Evolutionary conservation across 2,329 filamentous ascomycete genomes (phyloP), one percentile per base, ranked within the genome.

Genomic region (Paecilomyces niveus): DNA sequence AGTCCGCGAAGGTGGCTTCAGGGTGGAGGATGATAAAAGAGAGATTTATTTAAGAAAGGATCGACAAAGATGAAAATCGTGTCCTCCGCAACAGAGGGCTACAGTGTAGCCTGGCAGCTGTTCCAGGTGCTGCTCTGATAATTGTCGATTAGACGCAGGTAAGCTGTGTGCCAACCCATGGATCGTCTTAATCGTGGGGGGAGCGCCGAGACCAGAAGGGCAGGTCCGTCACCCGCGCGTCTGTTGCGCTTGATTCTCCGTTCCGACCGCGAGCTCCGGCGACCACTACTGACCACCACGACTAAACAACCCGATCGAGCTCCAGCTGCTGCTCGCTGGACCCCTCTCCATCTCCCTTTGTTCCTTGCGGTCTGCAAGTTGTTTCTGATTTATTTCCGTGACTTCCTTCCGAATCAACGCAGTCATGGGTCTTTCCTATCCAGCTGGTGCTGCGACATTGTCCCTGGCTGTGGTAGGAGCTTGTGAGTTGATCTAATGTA

Each of bases 401-500:
- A 6, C 18, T 54, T 24, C 2, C 35, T 18, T 10, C n/a, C 15
- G 31, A 31, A 21, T 66, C 65, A 62, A 63, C 64, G 63, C 69
- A 66, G 67, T 64, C 67, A 93, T 93, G 89, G 86, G 86, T 83
- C 82, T 89, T 72, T 78, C 72, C 62, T 92, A 93, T 79, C 85
- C 87, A 69, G 75, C 85, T 68, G 86, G 88, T 76, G 84, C 85
- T 76, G 81, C 85, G 71, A 83, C 83, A 68, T 82, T 86, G 67
- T 85, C 89, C 70, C 79, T 92, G 68, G 79, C 83, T 59, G 81
- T 94, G 61, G 85, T 92, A 68, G 90, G 88, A 82, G 81, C 86
- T 75, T 94, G 90, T 95, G 84, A 76, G 90, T 53, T 54, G 54
- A 57, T 29, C 52, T 39, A 10, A 5, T 33, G 39, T 50, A 21